These are phyloP conservation scores for Athelia psychrophila DNA, from an alignment of 1,284 basidiomycete genomes.

Conservation along the genomic window DNA sequence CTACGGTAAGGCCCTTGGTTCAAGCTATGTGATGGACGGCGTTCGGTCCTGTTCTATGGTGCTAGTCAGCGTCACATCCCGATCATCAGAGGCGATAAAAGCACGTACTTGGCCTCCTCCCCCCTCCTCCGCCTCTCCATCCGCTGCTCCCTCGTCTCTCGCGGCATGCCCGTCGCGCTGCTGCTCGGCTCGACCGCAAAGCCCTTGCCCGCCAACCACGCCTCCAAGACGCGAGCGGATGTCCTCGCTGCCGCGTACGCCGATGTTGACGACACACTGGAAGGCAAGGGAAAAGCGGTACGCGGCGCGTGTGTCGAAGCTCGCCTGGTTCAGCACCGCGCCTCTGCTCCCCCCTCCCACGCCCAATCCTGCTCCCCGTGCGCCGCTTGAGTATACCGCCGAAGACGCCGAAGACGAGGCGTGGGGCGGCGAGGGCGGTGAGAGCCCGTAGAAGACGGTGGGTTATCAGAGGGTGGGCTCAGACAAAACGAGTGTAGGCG, in stretches of 20 bases:
- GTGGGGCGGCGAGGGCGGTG: too few relatives aligned
- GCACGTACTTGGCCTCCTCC: too few relatives aligned
- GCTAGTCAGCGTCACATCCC: too few relatives aligned
- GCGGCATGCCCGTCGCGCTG: slow-evolving; percentile 56
- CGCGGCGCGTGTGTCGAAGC: slow-evolving; percentile 80
- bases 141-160: slow-evolving; percentile 70
- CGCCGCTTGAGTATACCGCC: too few relatives aligned
- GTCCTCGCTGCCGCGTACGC: slow-evolving; percentile 92
- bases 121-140: slow-evolving; percentile 54
- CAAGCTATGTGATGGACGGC: too few relatives aligned
- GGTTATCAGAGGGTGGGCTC: slow-evolving; percentile 73
- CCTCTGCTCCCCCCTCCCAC: too few relatives aligned
- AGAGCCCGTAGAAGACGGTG: slow-evolving; percentile 71
- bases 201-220: slow-evolving; percentile 84
- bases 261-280: slow-evolving; percentile 97
- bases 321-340: slow-evolving; percentile 67
- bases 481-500: slow-evolving; percentile 86
- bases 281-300: slow-evolving; percentile 91
- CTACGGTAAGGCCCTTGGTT: too few relatives aligned
- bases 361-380: too few relatives aligned
- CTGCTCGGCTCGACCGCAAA: slow-evolving; percentile 73
- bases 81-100: too few relatives aligned
- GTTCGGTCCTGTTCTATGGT: too few relatives aligned
- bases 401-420: too few relatives aligned
- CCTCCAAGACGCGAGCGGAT: slow-evolving; percentile 88